phyloP scores from a whole-genome alignment of 495 filamentous ascomycete species.

The Neurospora africana region DNA sequence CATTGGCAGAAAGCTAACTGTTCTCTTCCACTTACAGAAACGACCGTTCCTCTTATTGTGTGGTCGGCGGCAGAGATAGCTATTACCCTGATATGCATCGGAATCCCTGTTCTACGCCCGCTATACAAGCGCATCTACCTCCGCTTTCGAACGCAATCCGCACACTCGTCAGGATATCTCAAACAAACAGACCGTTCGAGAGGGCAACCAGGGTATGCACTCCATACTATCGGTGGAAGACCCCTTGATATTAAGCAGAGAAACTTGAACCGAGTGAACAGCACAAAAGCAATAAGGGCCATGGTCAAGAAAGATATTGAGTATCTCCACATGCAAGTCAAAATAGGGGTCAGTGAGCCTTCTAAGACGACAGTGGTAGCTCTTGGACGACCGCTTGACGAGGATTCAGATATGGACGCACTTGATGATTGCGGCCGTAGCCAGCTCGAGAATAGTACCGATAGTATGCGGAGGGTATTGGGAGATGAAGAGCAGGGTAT shows the following conservation, averaged over 20 bases:
- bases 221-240: slow-evolving; percentile 4
- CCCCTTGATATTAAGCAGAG: neutral
- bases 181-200: neutral
- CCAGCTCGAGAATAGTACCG: neutral
- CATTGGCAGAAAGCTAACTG: neutral
- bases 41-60: slow-evolving; percentile 16
- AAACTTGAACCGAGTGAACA: neutral
- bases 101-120: slow-evolving; percentile 13
- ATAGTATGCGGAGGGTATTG: neutral
- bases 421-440: neutral
- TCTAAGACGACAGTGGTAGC: neutral
- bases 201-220: neutral
- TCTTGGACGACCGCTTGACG: neutral
- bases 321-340: neutral
- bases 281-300: neutral
- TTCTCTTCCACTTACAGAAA: slow-evolving; percentile 6
- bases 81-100: slow-evolving; percentile 20
- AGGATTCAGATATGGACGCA: neutral
- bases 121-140: slow-evolving; percentile 8
- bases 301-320: neutral
- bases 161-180: slow-evolving; percentile 1
- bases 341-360: neutral
- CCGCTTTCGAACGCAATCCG: neutral
- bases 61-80: slow-evolving; percentile 17
- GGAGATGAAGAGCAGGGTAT: neutral